Evolutionary conservation across 2,329 filamentous ascomycete species (phyloP).

Genomic region (Raffaelea ambrosiae): DNA sequence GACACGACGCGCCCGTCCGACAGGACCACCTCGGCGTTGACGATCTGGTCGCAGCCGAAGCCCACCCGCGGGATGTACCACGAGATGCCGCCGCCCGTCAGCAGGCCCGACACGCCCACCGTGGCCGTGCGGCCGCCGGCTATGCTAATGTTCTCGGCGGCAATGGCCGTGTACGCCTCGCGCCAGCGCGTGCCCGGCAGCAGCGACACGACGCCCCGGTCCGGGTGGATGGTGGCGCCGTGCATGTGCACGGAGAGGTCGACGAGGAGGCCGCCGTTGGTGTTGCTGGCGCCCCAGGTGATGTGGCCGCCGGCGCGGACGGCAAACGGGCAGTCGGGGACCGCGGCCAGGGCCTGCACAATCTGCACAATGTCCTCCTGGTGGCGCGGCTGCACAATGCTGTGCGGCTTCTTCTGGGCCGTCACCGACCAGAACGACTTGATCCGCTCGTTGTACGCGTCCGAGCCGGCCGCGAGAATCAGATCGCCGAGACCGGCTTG

Average conservation of each 20-base stretch:
- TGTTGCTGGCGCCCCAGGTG: conserved; percentile 2
- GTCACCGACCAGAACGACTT: conserved; percentile 8
- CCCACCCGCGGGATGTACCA: conserved; percentile 22
- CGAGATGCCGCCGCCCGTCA: conserved; percentile 20
- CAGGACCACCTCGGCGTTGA: conserved; percentile 32
- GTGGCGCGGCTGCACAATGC: conserved; percentile 10
- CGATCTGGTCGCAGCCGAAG: conserved; percentile 30
- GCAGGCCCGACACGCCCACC: conserved; percentile 20
- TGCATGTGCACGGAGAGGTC: conserved; percentile 6
- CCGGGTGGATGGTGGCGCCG: background rate
- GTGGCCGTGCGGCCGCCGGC: conserved; percentile 17
- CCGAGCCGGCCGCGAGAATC: background rate
- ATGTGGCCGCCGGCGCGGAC: conserved; percentile 1
- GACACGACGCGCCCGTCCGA: conserved; percentile 29
- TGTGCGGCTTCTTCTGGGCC: conserved; percentile 2
- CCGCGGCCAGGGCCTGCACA: conserved; percentile 20
- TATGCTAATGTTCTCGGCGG: conserved; percentile 9
- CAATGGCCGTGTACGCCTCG: background rate
- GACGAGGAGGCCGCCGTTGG: background rate
- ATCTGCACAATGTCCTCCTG: conserved; percentile 26
- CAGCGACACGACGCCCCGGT: background rate
- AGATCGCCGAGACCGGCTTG: conserved; percentile 1
- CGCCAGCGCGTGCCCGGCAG: background rate
- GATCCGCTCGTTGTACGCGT: conserved; percentile 8
- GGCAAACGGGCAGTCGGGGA: background rate